Percentiles rank a stretch among this genome's conserved stretches.
These are phyloP conservation scores for Didymella glomerata DNA, from an alignment of 2,329 filamentous ascomycete genomes.

Conservation along the genomic window DNA sequence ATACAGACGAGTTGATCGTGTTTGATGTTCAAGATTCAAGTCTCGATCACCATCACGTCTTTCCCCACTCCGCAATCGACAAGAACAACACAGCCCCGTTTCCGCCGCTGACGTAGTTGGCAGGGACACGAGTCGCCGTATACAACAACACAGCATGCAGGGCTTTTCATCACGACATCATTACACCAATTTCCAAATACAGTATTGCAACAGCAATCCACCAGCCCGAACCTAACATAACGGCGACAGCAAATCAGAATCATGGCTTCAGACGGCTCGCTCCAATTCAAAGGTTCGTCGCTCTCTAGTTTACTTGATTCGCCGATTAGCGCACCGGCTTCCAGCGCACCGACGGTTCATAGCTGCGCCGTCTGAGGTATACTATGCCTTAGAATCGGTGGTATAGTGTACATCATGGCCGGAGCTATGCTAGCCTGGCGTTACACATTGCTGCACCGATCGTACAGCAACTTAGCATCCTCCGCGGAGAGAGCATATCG, in stretches of 20 bases:
- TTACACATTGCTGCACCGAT: constrained; percentile 1
- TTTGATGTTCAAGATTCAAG: not conserved
- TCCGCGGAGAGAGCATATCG: not conserved
- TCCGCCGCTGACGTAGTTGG: constrained; percentile 1
- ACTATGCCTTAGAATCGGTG: not conserved
- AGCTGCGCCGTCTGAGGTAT: not conserved
- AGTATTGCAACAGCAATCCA: not conserved
- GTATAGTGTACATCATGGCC: not conserved
- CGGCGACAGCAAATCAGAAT: constrained; percentile 3
- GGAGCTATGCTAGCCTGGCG: constrained; percentile 11
- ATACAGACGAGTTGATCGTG: too few relatives aligned
- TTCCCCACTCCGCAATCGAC: constrained; percentile 1
- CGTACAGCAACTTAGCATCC: not conserved
- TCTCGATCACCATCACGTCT: not conserved
- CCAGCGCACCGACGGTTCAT: not conserved
- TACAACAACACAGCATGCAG: constrained; percentile 7
- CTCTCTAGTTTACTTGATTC: not conserved
- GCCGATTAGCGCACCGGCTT: constrained; percentile 1
- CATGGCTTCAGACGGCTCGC: constrained; percentile 8
- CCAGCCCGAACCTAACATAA: not conserved
- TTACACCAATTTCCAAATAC: constrained; percentile 1
- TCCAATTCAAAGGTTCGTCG: constrained; percentile 15
- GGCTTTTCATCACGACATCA: constrained; percentile 5
- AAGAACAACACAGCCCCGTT: not conserved
- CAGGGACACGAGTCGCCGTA: not conserved